Percentiles rank a stretch among this genome's conserved stretches.
phyloP scores from a whole-genome alignment of 2,329 filamentous ascomycete species.

The Sclerotinia sclerotiorum region DNA sequence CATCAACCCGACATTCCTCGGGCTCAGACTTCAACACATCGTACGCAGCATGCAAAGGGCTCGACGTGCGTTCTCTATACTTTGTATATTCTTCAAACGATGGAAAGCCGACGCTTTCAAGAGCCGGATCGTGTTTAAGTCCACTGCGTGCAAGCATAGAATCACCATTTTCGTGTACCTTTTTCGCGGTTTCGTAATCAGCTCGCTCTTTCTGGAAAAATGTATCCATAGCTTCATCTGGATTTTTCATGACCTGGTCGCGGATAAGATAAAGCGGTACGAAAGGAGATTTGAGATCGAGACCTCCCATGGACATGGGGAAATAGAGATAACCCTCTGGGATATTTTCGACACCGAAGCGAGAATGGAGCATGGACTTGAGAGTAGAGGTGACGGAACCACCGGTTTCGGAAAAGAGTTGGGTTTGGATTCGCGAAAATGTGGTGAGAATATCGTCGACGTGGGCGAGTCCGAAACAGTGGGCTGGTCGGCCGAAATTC shows the following conservation, averaged over 20 bases:
- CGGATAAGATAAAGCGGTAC: constrained; percentile 39
- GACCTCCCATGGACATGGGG: constrained; percentile 43
- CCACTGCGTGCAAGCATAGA: no score
- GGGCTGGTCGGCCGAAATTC: constrained; percentile 55
- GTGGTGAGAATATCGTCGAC: constrained; percentile 54
- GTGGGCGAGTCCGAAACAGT: constrained; percentile 54
- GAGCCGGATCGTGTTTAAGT: background rate
- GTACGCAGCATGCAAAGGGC: background rate
- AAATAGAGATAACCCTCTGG: constrained; percentile 45
- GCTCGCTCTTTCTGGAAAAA: constrained; percentile 39
- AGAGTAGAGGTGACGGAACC: constrained; percentile 49
- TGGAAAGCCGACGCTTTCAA: constrained; percentile 1
- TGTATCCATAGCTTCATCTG: constrained; percentile 33
- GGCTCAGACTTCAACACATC: background rate
- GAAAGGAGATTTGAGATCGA: constrained; percentile 44
- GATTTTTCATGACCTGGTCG: constrained; percentile 29
- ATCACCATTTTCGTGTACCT: constrained; percentile 36
- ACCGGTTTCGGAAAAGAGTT: constrained; percentile 46
- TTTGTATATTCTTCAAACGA: constrained; percentile 4
- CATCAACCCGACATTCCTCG: background rate
- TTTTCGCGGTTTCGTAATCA: constrained; percentile 40
- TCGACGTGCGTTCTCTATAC: background rate
- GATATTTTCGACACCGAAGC: constrained; percentile 46
- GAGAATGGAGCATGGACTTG: constrained; percentile 49
- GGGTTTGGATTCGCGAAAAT: constrained; percentile 51